These are phyloP conservation scores for Cladophialophora exuberans DNA, from an alignment of 2,329 filamentous ascomycete species.

Conservation along the genomic window DNA sequence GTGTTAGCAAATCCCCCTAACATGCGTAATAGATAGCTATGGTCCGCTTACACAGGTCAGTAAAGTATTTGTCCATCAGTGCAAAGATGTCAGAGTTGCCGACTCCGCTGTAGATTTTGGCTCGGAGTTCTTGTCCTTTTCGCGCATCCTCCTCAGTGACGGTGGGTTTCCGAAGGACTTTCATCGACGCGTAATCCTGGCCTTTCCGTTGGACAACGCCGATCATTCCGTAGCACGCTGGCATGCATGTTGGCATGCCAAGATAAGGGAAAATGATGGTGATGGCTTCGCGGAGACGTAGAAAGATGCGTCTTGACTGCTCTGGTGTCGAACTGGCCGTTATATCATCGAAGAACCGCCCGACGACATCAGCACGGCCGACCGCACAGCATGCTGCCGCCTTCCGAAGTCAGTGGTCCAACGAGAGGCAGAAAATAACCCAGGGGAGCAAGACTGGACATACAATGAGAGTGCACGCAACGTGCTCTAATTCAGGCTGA, in stretches of 20 bases:
- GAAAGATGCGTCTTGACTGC: slow-evolving; percentile 12
- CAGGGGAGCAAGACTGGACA: not conserved
- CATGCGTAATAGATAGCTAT: too few species aligned
- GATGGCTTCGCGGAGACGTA: slow-evolving; percentile 15
- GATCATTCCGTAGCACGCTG: slow-evolving; percentile 22
- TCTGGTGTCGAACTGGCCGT: slow-evolving; percentile 4
- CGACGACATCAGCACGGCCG: slow-evolving; percentile 19
- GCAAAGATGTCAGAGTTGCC: slow-evolving; percentile 6
- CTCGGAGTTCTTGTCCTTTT: slow-evolving; percentile 11
- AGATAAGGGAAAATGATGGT: slow-evolving; percentile 18
- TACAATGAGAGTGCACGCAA: slow-evolving; percentile 14
- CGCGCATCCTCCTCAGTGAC: slow-evolving; percentile 9
- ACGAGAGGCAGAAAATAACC: too few species aligned
- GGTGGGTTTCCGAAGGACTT: slow-evolving; percentile 5
- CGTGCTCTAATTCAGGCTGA: slow-evolving; percentile 1
- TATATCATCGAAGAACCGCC: slow-evolving; percentile 18
- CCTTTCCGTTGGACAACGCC: slow-evolving; percentile 18
- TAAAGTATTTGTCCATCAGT: not conserved
- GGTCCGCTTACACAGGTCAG: not conserved
- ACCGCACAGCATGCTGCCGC: slow-evolving; percentile 20
- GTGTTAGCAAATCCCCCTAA: too few species aligned
- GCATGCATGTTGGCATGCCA: slow-evolving; percentile 18
- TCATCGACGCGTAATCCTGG: not conserved
- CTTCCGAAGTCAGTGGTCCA: not conserved
- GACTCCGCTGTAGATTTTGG: slow-evolving; percentile 7